Percentiles rank a stretch among this genome's conserved stretches.
phyloP scores from a whole-genome alignment of 139 green algal genomes.

The Tetratostichococcus sp. region DNA sequence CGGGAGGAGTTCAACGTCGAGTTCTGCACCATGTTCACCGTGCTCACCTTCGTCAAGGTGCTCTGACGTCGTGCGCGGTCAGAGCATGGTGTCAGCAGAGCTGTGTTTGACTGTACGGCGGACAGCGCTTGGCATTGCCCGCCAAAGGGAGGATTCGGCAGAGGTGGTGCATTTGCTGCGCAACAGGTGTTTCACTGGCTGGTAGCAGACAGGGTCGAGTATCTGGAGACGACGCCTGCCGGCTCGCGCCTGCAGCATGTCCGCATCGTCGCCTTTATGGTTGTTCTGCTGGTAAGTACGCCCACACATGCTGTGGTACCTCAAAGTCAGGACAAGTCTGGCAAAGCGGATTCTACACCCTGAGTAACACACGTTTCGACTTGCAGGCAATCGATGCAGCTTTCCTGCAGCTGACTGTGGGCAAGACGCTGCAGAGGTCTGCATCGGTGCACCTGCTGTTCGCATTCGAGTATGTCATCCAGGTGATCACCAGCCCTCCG shows the following conservation, averaged over 20 bases:
- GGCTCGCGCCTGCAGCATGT: slow-evolving; percentile 72
- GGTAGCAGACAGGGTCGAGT: slow-evolving; percentile 80
- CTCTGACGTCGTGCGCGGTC: no score
- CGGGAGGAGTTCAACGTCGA: slow-evolving; percentile 79
- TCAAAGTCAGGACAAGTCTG: no score
- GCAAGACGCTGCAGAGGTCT: slow-evolving; percentile 52
- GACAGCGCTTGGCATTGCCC: no score
- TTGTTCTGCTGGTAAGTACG: slow-evolving; percentile 67
- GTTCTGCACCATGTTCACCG: slow-evolving; percentile 89
- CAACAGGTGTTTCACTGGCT: slow-evolving; percentile 96
- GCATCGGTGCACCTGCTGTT: slow-evolving; percentile 94
- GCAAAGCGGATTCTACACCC: no score
- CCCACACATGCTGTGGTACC: no score
- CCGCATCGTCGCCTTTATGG: slow-evolving; percentile 75
- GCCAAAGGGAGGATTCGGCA: no score
- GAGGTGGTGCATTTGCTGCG: no score
- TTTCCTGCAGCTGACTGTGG: slow-evolving; percentile 81
- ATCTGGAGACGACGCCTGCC: slow-evolving; percentile 87
- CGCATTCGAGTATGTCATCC: slow-evolving; percentile 96
- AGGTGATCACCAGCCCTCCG: slow-evolving; percentile 30
- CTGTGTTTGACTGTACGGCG: no score
- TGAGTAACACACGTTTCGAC: no score
- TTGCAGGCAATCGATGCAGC: slow-evolving; percentile 67
- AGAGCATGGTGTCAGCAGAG: no score
- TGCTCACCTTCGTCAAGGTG: slow-evolving; percentile 92